Conservation (phyloP, 768 basidiomycete species). For the Gymnopilus junonius region DNA sequence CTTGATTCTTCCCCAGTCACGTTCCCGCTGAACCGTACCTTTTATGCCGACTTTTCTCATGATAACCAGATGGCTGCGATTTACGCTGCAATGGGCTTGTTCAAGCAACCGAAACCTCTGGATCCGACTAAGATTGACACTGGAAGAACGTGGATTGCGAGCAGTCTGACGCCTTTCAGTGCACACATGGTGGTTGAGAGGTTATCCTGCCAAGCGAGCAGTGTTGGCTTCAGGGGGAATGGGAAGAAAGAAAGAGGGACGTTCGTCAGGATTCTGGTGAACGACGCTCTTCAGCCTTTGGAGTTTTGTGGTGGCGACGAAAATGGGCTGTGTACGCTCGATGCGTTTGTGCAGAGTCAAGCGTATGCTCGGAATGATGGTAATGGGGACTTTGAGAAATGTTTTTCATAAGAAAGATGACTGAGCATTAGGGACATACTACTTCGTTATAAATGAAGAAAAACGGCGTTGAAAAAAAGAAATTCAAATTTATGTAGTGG, state of each 20-base stretch:
- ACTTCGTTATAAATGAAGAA: no score
- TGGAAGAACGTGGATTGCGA: conserved; percentile 54
- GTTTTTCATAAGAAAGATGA: conserved; percentile 38
- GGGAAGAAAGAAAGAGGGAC: conserved; percentile 29
- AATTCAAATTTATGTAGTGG: no score
- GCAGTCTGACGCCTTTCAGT: conserved; percentile 74
- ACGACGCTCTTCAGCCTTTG: conserved; percentile 70
- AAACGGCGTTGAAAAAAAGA: no score
- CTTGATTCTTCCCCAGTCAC: conserved; percentile 64
- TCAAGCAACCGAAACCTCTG: conserved; percentile 38
- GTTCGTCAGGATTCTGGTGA: conserved; percentile 76
- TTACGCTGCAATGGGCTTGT: conserved; percentile 64
- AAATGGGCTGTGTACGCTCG: conserved; percentile 66
- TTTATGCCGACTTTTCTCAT: conserved; percentile 86
- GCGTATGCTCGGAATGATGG: conserved; percentile 69
- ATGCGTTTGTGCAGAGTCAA: conserved; percentile 74
- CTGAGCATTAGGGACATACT: no score
- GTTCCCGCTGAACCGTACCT: conserved; percentile 68
- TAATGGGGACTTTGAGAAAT: conserved; percentile 72
- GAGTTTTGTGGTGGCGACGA: conserved; percentile 58
- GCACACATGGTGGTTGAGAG: conserved; percentile 77
- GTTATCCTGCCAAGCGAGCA: no score
- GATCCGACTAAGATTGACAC: conserved; percentile 38
- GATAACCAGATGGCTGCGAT: conserved; percentile 87
- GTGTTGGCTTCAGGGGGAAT: not conserved